Base-by-base conservation (phyloP, 352 stramenopile species). In the Peronospora farinosa region DNA sequence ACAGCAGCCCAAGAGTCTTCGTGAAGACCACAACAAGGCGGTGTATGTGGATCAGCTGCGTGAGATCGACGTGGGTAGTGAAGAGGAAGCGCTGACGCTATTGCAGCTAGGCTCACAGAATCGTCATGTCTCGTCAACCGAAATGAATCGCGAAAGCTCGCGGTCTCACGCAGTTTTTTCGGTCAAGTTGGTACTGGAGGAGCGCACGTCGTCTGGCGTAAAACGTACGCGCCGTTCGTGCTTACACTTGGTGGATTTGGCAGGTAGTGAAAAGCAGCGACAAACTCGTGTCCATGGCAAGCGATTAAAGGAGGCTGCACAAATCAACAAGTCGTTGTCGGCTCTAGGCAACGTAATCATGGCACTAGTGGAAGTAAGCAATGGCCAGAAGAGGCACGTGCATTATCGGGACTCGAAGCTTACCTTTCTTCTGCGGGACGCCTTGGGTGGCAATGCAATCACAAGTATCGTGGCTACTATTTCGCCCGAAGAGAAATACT, bases 141-240 rank as follows among this genome's bases (percentile, higher is more conserved):
- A 97, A 28, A 99, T 99, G 96, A 99, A 99, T 69, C 68, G 84
- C 19, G 94, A 96, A 54, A 98, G 86, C 33, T 98, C 90, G 51
- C 78, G 96, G 10, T 98, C 91, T 0, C 96, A 99, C 61, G 95
- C 95, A 5, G 95, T 99, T 17, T 99, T 98, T 57, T 97, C 95
- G 11, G 74, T 99, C 16, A 86, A 92, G 41, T 48, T 99, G 35
- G 79, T 97, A 52, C 84, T 88, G 17, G 84, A 70, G 3, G 61
- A 90, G 40, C 70, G 81, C 21, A 86, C 80, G 10, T 63, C 69
- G 3, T 55, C 63, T 27, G 81, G 79, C 15, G 63, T 83, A 12
- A 56, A 77, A 16, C 67, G 87, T 38, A 92, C 73, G 0, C 67
- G 80, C 6, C 67, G 75, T n/a, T 91, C 80, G 1, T 86, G 84